Base-by-base conservation (phyloP, 805 yeast species). In the Peterozyma toletana region DNA sequence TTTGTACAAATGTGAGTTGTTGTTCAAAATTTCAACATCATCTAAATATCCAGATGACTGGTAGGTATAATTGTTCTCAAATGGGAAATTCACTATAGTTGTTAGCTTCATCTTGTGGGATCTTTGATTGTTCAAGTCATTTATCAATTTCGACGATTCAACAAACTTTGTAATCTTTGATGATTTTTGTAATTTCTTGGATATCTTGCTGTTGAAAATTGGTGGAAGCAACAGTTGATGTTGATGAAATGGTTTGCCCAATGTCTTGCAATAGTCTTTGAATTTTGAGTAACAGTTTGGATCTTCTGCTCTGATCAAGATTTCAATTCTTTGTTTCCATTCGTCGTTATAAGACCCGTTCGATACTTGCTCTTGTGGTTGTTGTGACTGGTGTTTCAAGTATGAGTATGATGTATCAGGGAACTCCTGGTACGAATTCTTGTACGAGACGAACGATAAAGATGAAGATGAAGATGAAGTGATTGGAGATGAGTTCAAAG, bases 11-110 rank as follows among this genome's bases (percentile, higher is more conserved):
- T 71, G 73, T 46, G 75, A 60, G 46, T 71, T 67, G 46, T 70
- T 73, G 5, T 77, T 76, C 48, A 71, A 71, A 47, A 59, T 55
- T 42, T 71, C 71, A 38, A 74, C 71, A 53, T 75, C 80, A 35
- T 62, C 64, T 53, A 73, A 56, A 50, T 73, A 75, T 2, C 78
- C 74, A 41, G 66, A 54, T 44, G 66, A 63, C 54, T 73, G 68
- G 52, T 73, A 73, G 14, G 76, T 68, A 53, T 75, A 74, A 51
- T 75, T 73, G 21, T 72, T 69, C 50, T 74, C 75, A 56, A 70
- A 75, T 3, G 81, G 81, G 53, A 73, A 75, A 53, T 74, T 70
- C 9, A 60, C 55, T 21, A 63, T 39, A 1, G 45, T 35, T 5
- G 48, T 38, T 10, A 46, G 40, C 27, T 39, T 38, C 45, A 42